Evolutionary conservation across 176 grass and related monocot species (phyloP).

Genomic region (Bromus sterilis): DNA sequence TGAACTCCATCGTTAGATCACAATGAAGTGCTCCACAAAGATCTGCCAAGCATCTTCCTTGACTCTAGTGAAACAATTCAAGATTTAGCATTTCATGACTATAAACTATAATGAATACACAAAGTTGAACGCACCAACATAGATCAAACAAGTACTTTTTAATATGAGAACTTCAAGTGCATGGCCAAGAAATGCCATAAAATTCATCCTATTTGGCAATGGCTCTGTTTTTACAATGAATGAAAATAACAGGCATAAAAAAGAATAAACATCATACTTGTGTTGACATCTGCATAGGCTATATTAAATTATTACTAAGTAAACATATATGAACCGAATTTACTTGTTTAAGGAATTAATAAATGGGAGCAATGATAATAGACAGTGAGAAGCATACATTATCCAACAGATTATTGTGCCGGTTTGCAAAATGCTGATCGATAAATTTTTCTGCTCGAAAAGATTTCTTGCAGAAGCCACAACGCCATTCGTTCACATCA

Average conservation of each 20-base stretch:
- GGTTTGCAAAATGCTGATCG: conserved; percentile 92
- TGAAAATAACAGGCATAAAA: not conserved
- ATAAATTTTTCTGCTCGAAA: conserved; percentile 96
- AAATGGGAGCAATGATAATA: not conserved
- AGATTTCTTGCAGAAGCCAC: conserved; percentile 90
- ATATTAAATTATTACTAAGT: not conserved
- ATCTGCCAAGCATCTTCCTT: conserved; percentile 93
- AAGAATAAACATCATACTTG: not conserved
- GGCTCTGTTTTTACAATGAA: not conserved
- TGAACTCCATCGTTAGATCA: conserved; percentile 68
- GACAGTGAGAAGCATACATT: conserved; percentile 39
- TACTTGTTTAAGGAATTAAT: not conserved
- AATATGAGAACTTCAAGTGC: not conserved
- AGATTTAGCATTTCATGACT: conserved; percentile 2
- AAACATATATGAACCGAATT: not conserved
- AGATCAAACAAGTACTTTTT: conserved; percentile 12
- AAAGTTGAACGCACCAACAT: not conserved
- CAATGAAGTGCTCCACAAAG: conserved; percentile 88
- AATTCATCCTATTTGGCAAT: not conserved
- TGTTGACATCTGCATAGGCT: not conserved
- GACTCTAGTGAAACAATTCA: conserved; percentile 35
- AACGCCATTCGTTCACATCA: conserved; percentile 89
- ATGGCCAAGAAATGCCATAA: not conserved
- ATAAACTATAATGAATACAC: not conserved
- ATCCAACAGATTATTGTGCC: conserved; percentile 72